Evolutionary conservation across 352 stramenopile genomes (phyloP).

Genomic region (Pythium insidiosum): DNA sequence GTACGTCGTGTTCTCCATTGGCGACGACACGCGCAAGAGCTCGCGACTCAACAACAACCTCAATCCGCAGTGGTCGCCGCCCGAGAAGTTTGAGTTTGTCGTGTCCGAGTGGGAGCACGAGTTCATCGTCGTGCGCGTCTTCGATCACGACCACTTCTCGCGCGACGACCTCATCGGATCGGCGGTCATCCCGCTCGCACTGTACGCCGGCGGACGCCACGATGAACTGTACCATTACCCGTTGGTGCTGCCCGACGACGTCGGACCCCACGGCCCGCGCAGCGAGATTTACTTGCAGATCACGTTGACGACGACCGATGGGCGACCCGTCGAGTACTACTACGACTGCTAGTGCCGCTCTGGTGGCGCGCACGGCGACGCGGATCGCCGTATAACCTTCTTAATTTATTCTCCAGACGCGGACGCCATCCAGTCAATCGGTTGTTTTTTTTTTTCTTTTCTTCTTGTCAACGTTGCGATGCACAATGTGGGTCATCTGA

Average conservation of each 20-base stretch:
- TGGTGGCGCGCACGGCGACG: too few species aligned
- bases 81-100: conserved; percentile 70
- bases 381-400: too few species aligned
- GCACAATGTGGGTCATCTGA: too few species aligned
- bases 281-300: conserved; percentile 66
- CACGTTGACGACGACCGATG: conserved; percentile 39
- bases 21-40: conserved; percentile 42
- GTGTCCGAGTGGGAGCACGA: conserved; percentile 50
- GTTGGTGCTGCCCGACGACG: conserved; percentile 51
- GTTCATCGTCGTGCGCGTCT: conserved; percentile 62
- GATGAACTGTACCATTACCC: conserved; percentile 64
- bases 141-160: conserved; percentile 61
- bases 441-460: too few species aligned
- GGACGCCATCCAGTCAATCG: too few species aligned
- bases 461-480: too few species aligned
- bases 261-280: conserved; percentile 28
- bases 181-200: conserved; percentile 49
- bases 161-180: conserved; percentile 68
- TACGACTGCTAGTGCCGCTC: too few species aligned
- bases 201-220: conserved; percentile 49
- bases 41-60: conserved; percentile 54
- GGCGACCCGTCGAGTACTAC: conserved; percentile 31
- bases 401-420: too few species aligned
- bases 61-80: conserved; percentile 59
- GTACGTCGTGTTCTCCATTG: conserved; percentile 64